Evolutionary conservation across 352 stramenopile genomes (phyloP).

Genomic region (Phytophthora lateralis): DNA sequence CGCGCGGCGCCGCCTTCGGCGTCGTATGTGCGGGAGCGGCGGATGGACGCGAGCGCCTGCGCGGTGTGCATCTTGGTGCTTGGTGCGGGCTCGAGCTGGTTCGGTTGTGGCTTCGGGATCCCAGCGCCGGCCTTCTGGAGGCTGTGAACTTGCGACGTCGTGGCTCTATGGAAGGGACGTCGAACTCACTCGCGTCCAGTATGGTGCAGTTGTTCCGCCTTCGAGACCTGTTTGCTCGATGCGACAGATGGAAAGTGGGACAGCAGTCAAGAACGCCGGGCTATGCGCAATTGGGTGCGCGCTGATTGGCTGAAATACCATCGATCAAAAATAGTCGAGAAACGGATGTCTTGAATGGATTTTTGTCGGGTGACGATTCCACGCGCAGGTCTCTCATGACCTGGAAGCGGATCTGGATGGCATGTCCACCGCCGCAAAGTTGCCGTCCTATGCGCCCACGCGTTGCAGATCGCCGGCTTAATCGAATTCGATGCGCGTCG

Average conservation of each 20-base stretch:
- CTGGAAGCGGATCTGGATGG: slow-evolving; percentile 5
- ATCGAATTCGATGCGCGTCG: slow-evolving; percentile 22
- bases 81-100: slow-evolving; percentile 13
- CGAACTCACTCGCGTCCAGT: slow-evolving; percentile 22
- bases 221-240: slow-evolving; percentile 21
- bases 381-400: too few relatives aligned
- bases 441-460: too few relatives aligned
- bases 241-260: slow-evolving; percentile 27
- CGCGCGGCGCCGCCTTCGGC: slow-evolving; percentile 19
- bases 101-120: slow-evolving; percentile 16
- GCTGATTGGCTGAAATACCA: slow-evolving; percentile 17
- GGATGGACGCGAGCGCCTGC: slow-evolving; percentile 63
- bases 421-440: slow-evolving; percentile 5
- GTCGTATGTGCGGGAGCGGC: slow-evolving; percentile 56
- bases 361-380: too few relatives aligned
- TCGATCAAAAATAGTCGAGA: slow-evolving; percentile 20
- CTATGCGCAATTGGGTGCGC: background rate
- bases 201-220: slow-evolving; percentile 24
- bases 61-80: slow-evolving; percentile 61
- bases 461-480: background rate
- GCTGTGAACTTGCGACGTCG: slow-evolving; percentile 19
- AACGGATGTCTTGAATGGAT: slow-evolving; percentile 11
- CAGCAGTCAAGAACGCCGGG: slow-evolving; percentile 14
- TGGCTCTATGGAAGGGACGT: slow-evolving; percentile 7
- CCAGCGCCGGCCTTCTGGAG: background rate